phyloP scores from a whole-genome alignment of 257 asterid genomes.

The Solanum chilense region DNA sequence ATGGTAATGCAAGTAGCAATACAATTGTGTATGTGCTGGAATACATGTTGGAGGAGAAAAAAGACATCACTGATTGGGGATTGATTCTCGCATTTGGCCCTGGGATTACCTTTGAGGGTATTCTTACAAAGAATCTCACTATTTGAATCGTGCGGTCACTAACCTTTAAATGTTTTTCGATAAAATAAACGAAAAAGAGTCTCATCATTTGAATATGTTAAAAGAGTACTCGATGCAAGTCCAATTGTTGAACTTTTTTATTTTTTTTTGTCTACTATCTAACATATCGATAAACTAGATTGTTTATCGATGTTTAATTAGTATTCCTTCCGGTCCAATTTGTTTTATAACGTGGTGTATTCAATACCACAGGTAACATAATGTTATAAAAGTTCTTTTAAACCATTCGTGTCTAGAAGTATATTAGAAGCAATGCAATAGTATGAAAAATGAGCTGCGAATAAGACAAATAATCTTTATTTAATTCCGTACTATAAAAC shows the following conservation, averaged over 20 bases:
- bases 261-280: neutral
- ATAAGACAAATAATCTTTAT: neutral
- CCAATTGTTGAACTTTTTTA: neutral
- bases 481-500: neutral
- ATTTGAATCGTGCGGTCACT: neutral
- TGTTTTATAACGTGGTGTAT: neutral
- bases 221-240: neutral
- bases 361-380: neutral
- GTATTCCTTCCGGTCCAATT: neutral
- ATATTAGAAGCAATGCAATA: neutral
- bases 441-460: neutral
- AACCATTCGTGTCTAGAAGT: neutral
- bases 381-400: neutral
- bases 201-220: neutral
- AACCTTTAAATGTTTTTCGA: neutral
- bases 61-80: conserved; percentile 49
- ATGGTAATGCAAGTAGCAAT: conserved; percentile 90
- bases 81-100: conserved; percentile 89
- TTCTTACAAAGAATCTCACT: conserved; percentile 59
- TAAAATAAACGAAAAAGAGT: conserved; percentile 9
- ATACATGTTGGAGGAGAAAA: conserved; percentile 56
- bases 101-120: conserved; percentile 93
- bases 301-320: neutral
- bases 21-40: conserved; percentile 89
- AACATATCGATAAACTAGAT: neutral